phyloP scores from a whole-genome alignment of 1,284 basidiomycete genomes.

The Ceratobasidium sp. region DNA sequence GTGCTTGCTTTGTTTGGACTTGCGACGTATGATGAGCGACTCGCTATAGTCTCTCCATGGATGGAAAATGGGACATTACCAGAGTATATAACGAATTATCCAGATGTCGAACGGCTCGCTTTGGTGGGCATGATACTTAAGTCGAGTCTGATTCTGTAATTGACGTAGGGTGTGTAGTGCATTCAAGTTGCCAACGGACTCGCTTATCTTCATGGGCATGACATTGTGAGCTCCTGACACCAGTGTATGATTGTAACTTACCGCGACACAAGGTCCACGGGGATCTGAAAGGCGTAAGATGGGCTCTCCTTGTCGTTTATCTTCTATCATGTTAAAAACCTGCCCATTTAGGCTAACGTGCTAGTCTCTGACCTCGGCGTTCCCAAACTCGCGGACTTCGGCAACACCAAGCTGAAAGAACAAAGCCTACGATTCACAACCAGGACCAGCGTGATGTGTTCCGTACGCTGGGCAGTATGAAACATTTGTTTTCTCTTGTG shows the following conservation, averaged over 20 bases:
- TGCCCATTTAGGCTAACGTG: background rate
- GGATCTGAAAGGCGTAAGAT: background rate
- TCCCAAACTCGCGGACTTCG: background rate
- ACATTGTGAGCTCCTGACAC: background rate
- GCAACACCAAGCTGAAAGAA: background rate
- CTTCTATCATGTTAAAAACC: background rate
- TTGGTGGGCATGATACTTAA: background rate
- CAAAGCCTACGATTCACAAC: background rate
- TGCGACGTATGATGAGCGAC: background rate
- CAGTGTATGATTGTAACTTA: background rate
- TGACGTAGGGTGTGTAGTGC: background rate
- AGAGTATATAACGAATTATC: background rate
- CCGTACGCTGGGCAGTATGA: background rate
- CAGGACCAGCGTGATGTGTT: background rate
- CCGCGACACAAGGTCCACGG: background rate
- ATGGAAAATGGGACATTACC: background rate
- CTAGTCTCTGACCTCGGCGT: background rate
- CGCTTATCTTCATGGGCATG: background rate
- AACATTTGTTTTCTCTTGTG: no score
- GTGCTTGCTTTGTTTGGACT: background rate
- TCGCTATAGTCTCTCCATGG: background rate
- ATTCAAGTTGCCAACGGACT: background rate
- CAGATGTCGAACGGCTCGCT: background rate
- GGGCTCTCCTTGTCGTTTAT: background rate
- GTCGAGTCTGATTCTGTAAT: background rate